Percentiles rank a stretch among this genome's conserved stretches.
Evolutionary conservation across 192 early-diverging fungal genomes (phyloP).

Genomic region (Piromyces sp.): DNA sequence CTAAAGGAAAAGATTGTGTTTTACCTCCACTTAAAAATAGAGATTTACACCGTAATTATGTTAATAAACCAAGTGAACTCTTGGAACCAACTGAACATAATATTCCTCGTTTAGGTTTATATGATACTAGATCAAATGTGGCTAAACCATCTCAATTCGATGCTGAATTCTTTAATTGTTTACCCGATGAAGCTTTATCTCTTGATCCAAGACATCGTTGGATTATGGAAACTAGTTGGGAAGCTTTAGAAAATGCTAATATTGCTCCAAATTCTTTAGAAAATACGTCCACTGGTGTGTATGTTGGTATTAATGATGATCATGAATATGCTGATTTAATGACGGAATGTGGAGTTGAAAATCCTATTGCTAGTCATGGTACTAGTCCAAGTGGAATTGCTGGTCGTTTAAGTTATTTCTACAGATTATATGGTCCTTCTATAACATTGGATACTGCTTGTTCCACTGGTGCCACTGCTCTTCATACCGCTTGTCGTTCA

Average conservation of each 20-base stretch:
- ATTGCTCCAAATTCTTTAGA: not conserved
- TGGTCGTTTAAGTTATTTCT: conserved; percentile 10
- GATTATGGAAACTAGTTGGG: conserved; percentile 6
- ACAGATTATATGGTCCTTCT: conserved; percentile 10
- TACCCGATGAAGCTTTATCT: conserved; percentile 5
- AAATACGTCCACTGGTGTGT: conserved; percentile 11
- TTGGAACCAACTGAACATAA: not conserved
- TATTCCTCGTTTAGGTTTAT: not conserved
- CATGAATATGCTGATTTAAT: conserved; percentile 5
- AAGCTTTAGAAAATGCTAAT: conserved; percentile 12
- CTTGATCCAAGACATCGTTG: conserved; percentile 4
- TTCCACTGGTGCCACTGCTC: conserved; percentile 9
- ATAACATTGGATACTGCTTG: conserved; percentile 14
- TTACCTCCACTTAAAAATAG: not conserved
- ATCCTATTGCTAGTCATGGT: not conserved
- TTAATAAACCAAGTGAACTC: not conserved
- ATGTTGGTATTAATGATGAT: conserved; percentile 2
- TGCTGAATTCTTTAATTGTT: not conserved
- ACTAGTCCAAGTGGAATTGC: conserved; percentile 1
- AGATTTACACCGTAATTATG: not conserved
- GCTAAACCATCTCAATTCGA: not conserved
- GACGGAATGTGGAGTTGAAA: not conserved
- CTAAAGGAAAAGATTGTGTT: not conserved
- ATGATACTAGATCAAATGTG: not conserved
- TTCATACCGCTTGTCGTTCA: conserved; percentile 11